Percentiles rank a stretch among this genome's conserved stretches.
phyloP scores from a whole-genome alignment of 441 rosid genomes.

The Erysimum pusillum region DNA sequence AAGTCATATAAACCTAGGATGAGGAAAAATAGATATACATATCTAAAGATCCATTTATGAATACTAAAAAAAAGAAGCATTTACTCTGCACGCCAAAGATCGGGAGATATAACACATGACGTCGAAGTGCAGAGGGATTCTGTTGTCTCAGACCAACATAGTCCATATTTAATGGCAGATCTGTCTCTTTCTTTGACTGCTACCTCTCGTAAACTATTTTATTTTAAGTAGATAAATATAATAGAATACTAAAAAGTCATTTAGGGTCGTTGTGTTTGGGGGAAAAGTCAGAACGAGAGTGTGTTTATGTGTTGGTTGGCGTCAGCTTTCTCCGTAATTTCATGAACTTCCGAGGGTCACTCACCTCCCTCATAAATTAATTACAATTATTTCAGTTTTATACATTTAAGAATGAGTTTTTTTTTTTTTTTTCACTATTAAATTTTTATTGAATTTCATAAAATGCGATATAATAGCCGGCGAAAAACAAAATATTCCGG shows the following conservation, averaged over 20 bases:
- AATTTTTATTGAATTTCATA: too few species aligned
- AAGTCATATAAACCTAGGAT: not conserved
- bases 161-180: slow-evolving; percentile 29
- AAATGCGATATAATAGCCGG: too few species aligned
- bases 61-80: not conserved
- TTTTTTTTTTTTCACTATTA: too few species aligned
- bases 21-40: not conserved
- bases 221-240: not conserved
- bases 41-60: not conserved
- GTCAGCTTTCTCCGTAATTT: slow-evolving; percentile 37
- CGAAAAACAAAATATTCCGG: too few species aligned
- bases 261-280: slow-evolving; percentile 19
- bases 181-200: slow-evolving; percentile 36
- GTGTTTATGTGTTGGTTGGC: slow-evolving; percentile 22
- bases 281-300: slow-evolving; percentile 15
- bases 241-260: slow-evolving; percentile 21
- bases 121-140: slow-evolving; percentile 19
- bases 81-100: slow-evolving; percentile 25
- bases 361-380: not conserved
- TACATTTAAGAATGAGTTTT: too few species aligned
- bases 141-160: slow-evolving; percentile 31
- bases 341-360: slow-evolving; percentile 27
- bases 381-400: not conserved
- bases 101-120: slow-evolving; percentile 34
- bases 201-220: not conserved